Base-by-base conservation (phyloP, 352 stramenopile genomes). In the Phytophthora colocasiae region DNA sequence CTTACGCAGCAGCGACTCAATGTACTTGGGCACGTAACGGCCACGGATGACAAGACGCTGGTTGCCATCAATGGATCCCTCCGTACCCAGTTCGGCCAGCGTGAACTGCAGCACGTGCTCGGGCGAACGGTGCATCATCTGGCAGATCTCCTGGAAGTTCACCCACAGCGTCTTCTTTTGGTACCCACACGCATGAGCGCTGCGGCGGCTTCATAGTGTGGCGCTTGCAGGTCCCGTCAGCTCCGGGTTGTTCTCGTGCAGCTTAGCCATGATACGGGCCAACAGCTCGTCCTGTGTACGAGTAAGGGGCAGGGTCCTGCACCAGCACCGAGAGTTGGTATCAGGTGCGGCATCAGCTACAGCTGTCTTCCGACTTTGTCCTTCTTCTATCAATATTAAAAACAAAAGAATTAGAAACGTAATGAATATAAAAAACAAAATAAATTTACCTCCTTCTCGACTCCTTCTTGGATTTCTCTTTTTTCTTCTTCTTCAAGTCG, bases 101-200 rank as follows among this genome's bases (percentile, higher is more conserved):
- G 99, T 99, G 77, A 99, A 99, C 67, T 98, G 95, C 59, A 99
- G 98, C 60, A 99, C 97, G 84, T 99, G 98, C 71, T 99, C 97
- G 5, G 97, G 93, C 73, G 90, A 97, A 57, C 98, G 93, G 73
- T 99, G 96, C 97, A 99, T 99, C 87, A 98, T 98, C 71, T 96
- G 95, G 71, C 97, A 99, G 51, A 98, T 98, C 70, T 99, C 98
- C 80, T 98, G 96, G 77, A 99, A 99, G 85, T 99, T 99, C 43
- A 98, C 92, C 97, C 97, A 99, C 58, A 99, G 75, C 24, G 96
- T 99, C 90, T 99, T 99, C 81, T 98, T n/a, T n/a, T 99, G 34
- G 93, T 98, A 51, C 95, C 96, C 31, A 99, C 68, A 29, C 85
- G 87, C 88, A 97, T 96, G 56, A 96, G 80, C n/a, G n/a, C 72